A percentile compares a stretch with the other conserved stretches of the same genome.
phyloP scores from a whole-genome alignment of 2,329 filamentous ascomycete species.

The Diplocarpon mali region DNA sequence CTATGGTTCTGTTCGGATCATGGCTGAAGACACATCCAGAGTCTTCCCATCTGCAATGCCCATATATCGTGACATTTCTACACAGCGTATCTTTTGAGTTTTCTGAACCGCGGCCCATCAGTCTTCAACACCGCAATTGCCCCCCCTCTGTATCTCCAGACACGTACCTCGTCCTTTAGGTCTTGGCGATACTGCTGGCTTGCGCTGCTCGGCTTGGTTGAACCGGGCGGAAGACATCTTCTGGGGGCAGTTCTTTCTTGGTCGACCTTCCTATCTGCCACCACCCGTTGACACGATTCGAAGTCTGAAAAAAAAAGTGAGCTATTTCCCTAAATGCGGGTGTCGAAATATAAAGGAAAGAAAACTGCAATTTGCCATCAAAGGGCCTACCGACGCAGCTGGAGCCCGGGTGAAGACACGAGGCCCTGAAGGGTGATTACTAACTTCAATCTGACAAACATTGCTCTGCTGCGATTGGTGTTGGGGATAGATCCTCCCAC shows the following conservation, averaged over 20 bases:
- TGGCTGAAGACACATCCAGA: conserved; percentile 85
- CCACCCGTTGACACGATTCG: conserved; percentile 24
- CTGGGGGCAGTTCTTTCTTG: conserved; percentile 6
- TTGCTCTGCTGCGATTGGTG: conserved; percentile 16
- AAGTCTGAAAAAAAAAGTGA: conserved; percentile 19
- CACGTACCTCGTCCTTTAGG: conserved; percentile 43
- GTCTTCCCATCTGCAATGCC: conserved; percentile 85
- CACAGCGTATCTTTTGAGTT: conserved; percentile 81
- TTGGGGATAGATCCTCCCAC: conserved; percentile 7
- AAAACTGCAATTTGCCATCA: not conserved
- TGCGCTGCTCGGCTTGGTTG: conserved; percentile 25
- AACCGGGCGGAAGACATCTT: conserved; percentile 26
- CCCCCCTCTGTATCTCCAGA: not conserved
- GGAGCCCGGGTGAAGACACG: conserved; percentile 1
- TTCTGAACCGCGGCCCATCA: conserved; percentile 32
- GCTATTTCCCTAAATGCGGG: not conserved
- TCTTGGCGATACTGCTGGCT: conserved; percentile 41
- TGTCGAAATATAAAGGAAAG: not conserved
- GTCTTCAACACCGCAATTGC: not conserved
- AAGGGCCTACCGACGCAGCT: not conserved
- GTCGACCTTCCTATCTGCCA: conserved; percentile 23
- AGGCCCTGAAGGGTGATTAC: conserved; percentile 7
- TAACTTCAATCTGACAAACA: conserved; percentile 25
- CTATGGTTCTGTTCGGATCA: conserved; percentile 53
- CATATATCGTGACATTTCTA: conserved; percentile 87